Evolutionary conservation across 2,329 filamentous ascomycete species (phyloP), one percentile per base, ranked within the genome.

Genomic region (Reticulascus tulasneorum): DNA sequence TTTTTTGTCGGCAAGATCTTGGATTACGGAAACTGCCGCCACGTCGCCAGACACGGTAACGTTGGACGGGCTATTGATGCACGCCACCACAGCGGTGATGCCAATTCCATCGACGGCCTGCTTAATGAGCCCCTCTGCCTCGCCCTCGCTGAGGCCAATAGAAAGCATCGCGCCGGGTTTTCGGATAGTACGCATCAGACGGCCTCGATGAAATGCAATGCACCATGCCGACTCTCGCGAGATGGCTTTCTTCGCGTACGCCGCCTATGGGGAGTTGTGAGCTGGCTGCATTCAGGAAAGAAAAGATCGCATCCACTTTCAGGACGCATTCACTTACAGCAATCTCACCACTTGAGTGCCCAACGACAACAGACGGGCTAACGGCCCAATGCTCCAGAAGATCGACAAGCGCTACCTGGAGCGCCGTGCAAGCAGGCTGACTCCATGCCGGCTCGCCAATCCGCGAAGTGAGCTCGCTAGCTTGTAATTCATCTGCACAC

Each of bases 121-220:
- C 1, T 10, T 13, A 10, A 66, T 46, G 27, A 61, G 58, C 1
- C 41, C 33, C 5, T 48, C 24, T 3, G 49, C 50, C 5, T 60
- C 52, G 1, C 49, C 41, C 1, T 44, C 17, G 24, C 55, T 63
- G 4, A 62, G 60, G 2, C 70, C 75, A 5, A 77, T 70, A 2
- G 75, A 75, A 51, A 77, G 61, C 75, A 79, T 79, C 7, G 64
- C 55, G 0, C 74, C 74, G 9, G 59, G 38, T 7, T 49, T 47
- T 7, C 54, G 53, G 1, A 40, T 33, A n/a, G 49, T 50, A 13
- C 41, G 27, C 3, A 44, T 33, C 18, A 67, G 47, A n/a, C n/a
- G n/a, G n/a, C n/a, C 6, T 11, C 69, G 58, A 43, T 66, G 62
- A 49, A 75, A 79, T 0, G 73, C 73, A 9, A 70, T 61, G 0